Evolutionary conservation across 169 alveolate genomes (phyloP), one percentile per base, ranked within the genome.

Genomic region (Cyclospora cayetanensis): DNA sequence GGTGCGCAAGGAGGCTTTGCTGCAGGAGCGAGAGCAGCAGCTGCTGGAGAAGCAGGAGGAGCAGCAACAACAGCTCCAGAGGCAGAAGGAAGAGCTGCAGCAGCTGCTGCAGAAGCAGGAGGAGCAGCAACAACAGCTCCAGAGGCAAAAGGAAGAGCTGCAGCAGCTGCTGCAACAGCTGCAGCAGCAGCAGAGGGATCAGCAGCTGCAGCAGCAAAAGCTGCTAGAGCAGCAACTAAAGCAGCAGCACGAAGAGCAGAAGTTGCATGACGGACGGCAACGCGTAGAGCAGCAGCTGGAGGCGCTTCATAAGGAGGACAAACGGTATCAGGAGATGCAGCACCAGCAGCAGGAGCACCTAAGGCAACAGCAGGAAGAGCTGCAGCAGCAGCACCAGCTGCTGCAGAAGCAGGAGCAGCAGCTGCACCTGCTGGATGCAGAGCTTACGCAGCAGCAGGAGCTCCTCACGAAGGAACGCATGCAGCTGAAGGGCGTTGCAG

Each of bases 401-500:
- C 60, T 11, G 15, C 60, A 46, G 60, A 7, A 46, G 60, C 60
- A 46, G 15, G n/a, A 46, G 60, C 60, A 46, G 60, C 60, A 11
- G 60, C 60, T 46, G 60, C 60, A 76, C 27, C 86, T 42, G 65
- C 86, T 76, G 31, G 86, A 76, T 12, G 86, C 68, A 76, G 86
- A 76, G 27, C 86, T 76, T 9, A 27, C 63, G 20, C 31, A 76
- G 42, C 68, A 76, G 68, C 86, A 76, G 86, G 68, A 43, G 86
- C 66, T 41, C 20, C 68, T 76, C n/a, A 25, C 86, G 15, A 76
- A 53, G 39, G 86, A 76, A 53, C 86, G 86, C 68, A 76, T 42
- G 86, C 86, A 76, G 65, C 86, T 76, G 63, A 63, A 76, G 68
- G 86, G 46, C 55, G 86, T 76, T 27, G 86, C 66, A 7, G 86